Conservation (phyloP, 2,329 filamentous ascomycete genomes). For the Cladosporium sp. region DNA sequence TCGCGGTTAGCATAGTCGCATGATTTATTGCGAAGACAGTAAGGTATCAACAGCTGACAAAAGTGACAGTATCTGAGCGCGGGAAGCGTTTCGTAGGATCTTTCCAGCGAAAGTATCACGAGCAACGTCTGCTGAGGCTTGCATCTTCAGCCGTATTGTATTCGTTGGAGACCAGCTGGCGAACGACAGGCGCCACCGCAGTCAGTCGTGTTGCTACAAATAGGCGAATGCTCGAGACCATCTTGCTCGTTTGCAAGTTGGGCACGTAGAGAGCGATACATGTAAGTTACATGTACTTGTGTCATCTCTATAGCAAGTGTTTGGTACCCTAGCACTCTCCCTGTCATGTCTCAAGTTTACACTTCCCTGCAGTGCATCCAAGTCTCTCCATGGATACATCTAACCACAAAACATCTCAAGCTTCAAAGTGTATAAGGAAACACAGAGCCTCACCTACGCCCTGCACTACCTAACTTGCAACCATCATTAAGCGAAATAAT, state of each 20-base stretch:
- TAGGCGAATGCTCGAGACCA: background rate
- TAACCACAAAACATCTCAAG: no score
- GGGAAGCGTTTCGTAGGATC: background rate
- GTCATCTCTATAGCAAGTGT: background rate
- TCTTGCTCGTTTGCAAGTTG: background rate
- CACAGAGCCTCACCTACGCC: background rate
- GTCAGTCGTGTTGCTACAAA: background rate
- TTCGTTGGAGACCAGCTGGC: background rate
- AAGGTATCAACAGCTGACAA: background rate
- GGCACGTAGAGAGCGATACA: background rate
- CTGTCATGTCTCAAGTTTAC: no score
- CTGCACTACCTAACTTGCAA: background rate
- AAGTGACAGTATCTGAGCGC: background rate
- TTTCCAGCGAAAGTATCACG: background rate
- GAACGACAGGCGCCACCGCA: background rate
- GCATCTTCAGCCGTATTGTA: background rate
- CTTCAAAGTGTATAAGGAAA: no score
- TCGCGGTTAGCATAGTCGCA: no score
- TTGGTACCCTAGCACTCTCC: no score
- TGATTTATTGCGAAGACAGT: background rate
- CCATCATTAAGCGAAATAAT: background rate
- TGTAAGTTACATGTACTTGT: no score
- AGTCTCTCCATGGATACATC: no score
- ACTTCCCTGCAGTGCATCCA: no score
- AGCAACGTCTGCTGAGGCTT: background rate